Evolutionary conservation across 192 early-diverging fungal species (phyloP).

Genomic region (Powellomyces hirtus): DNA sequence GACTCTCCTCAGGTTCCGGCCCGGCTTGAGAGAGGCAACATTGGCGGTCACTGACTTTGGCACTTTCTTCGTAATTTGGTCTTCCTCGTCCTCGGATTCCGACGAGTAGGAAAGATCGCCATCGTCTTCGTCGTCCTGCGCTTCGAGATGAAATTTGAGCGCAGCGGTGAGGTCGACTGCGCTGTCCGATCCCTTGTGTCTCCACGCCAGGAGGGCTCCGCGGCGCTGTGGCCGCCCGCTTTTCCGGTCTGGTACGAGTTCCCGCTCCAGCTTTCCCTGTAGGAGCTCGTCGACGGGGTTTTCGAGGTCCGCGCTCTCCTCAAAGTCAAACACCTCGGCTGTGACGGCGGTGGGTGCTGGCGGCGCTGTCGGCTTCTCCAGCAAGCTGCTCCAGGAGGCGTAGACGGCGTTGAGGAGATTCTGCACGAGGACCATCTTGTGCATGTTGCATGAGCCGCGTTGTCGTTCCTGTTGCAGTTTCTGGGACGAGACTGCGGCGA

Average conservation of each 20-base stretch:
- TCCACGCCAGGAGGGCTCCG: not conserved
- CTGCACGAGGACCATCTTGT: not conserved
- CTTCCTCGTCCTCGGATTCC: not conserved
- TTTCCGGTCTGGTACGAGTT: not conserved
- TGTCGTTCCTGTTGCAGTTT: not conserved
- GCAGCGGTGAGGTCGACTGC: not conserved
- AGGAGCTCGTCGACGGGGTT: not conserved
- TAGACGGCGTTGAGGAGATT: constrained; percentile 5
- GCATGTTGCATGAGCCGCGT: not conserved
- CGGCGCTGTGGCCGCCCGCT: not conserved
- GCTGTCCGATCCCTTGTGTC: not conserved
- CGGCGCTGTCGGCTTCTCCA: constrained; percentile 2
- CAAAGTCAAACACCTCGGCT: not conserved
- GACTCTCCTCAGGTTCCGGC: not conserved
- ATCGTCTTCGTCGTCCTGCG: not conserved
- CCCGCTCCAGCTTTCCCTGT: not conserved
- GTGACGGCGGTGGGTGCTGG: not conserved
- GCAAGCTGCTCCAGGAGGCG: not conserved
- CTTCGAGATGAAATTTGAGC: not conserved
- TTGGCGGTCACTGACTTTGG: not conserved
- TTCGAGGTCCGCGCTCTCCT: not conserved
- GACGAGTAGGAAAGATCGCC: not conserved
- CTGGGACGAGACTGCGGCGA: not conserved
- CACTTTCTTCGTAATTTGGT: not conserved
- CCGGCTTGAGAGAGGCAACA: not conserved